Conservation (phyloP, 805 yeast species). For the Candida manassasensis region DNA sequence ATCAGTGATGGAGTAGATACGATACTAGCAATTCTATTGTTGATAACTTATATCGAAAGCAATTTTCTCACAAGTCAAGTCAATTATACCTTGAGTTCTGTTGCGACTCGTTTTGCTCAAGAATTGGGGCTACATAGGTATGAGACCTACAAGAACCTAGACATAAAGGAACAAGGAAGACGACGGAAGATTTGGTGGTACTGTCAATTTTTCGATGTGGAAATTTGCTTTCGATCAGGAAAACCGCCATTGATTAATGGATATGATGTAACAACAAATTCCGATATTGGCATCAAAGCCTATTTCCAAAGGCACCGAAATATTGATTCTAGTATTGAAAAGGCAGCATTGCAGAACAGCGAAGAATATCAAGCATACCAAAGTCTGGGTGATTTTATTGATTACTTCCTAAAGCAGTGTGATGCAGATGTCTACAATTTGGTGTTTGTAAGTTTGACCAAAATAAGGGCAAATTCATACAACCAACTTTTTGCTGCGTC, state of each 20-base stretch:
- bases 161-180: slow-evolving; percentile 16
- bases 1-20: slow-evolving; percentile 49
- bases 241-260: slow-evolving; percentile 36
- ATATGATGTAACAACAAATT: slow-evolving; percentile 26
- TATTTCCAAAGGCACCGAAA: too few relatives aligned
- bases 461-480: slow-evolving; percentile 28
- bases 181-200: slow-evolving; percentile 34
- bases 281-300: slow-evolving; percentile 14
- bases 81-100: slow-evolving; percentile 24
- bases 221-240: slow-evolving; percentile 34
- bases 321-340: too few relatives aligned
- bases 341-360: too few relatives aligned
- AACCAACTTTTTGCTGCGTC: slow-evolving; percentile 27
- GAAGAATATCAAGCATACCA: too few relatives aligned
- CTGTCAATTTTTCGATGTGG: slow-evolving; percentile 34
- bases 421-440: not conserved
- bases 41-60: slow-evolving; percentile 36
- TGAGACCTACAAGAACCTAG: slow-evolving; percentile 23
- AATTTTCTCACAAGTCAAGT: slow-evolving; percentile 25
- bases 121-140: slow-evolving; percentile 37
- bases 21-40: slow-evolving; percentile 47
- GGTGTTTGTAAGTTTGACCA: slow-evolving; percentile 15
- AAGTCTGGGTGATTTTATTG: too few relatives aligned
- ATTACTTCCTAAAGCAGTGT: too few relatives aligned
- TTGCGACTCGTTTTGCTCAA: slow-evolving; percentile 38